Evolutionary conservation across 805 yeast genomes (phyloP), one percentile per base, ranked within the genome.

Genomic region (Lipomyces yamadae): DNA sequence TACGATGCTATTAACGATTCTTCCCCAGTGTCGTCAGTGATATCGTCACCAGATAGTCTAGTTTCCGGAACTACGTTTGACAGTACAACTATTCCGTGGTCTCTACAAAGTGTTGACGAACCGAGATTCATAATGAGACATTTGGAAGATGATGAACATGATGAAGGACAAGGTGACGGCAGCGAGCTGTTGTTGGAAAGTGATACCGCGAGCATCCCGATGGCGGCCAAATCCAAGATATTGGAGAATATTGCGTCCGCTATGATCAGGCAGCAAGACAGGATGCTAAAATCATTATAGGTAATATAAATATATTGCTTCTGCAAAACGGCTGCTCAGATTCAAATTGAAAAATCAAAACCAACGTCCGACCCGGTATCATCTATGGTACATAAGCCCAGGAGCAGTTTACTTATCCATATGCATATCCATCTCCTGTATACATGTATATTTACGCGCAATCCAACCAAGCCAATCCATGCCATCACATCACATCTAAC

Each of bases 241-340:
- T 67, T 67, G 8, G 70, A 67, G 35, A 56, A 48, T 30, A 67
- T 67, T 54, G 70, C 70, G 10, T 57, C 70, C 13, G 64, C 64
- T 10, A 61, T 67, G 58, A 63, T 67, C 6, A 39, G 68, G 34
- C 67, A 64, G 8, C 70, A 66, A 42, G 55, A 61, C 32, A 58
- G 24, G 48, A 45, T 52, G 55, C 15, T 52, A 52, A 29, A 34
- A 8, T 52, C 55, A 13, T 32, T 29, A 18, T 52, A 32, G 29
- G 55, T 24, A 15, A n/a, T 15, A 24, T 24, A 24, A 24, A 24
- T 24, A 24, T 24, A n/a, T 15, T 42, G 48, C 15, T 42, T 42
- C 24, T 42, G 4, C 24, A 18, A 42, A 42, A 42, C 2, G 6
- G 18, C 7, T 42, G 48, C 48, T 42, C 48, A 42, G 6, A 42